Conservation (phyloP, 148 eudicot genomes). For the Rhododendron griersonianum region DNA sequence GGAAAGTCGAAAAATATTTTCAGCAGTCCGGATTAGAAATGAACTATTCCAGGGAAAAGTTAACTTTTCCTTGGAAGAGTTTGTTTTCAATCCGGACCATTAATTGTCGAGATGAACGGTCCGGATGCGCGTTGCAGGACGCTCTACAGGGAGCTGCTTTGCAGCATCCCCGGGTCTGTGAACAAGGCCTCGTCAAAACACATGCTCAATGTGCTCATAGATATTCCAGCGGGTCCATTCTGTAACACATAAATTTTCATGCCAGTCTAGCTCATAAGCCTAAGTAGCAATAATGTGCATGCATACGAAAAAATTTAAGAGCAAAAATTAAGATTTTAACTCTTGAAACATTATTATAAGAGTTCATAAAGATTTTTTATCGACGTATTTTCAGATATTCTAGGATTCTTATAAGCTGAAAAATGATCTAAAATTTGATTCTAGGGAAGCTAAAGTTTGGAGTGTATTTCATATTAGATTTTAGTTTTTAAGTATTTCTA, state of each 20-base stretch:
- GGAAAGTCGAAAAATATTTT: no score
- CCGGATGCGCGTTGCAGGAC: no score
- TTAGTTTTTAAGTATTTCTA: neutral
- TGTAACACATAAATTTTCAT: neutral
- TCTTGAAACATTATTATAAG: neutral
- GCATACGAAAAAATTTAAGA: neutral
- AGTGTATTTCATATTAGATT: neutral
- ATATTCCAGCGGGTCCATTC: constrained; percentile 4
- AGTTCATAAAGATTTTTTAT: neutral
- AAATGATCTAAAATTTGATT: neutral
- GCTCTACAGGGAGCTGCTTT: no score
- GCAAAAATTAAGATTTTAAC: neutral
- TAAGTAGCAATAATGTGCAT: neutral
- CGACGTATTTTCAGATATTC: neutral
- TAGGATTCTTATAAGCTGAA: neutral
- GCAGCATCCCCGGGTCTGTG: no score
- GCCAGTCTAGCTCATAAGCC: neutral
- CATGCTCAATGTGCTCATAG: neutral
- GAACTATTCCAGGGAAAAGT: no score
- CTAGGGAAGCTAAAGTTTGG: neutral
- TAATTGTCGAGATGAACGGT: no score
- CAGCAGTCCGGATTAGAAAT: no score
- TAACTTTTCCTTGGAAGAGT: no score
- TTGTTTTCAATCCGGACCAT: no score
- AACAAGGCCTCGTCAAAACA: neutral